Base-by-base conservation (phyloP, 2,329 filamentous ascomycete species). In the Aureobasidium sp. region DNA sequence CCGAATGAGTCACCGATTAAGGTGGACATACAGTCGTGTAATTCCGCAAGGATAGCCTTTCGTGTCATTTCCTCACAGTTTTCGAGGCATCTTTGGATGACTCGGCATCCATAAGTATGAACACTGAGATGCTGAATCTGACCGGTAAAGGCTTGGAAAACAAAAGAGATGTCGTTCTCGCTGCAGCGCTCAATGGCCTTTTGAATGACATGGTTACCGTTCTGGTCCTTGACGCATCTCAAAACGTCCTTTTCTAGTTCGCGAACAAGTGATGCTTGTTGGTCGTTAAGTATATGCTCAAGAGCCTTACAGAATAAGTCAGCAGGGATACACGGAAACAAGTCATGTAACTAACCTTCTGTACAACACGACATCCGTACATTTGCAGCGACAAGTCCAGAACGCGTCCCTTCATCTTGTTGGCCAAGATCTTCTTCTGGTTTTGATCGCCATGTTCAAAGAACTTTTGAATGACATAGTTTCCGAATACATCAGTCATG, bases 401-500 rank as follows among this genome's bases (percentile, higher is more conserved):
- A 13, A 97, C 86, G 70, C 92, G 89, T 7, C 89, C 89, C 72
- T 88, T 90, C 91, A 97, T 97, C 73, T 89, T 86, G 65, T 86
- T 85, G 0, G 91, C 91, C 45, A 99, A 76, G 2, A 89, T 82
- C 74, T 88, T 91, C 78, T 99, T 99, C 77, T 99, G 94, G 0
- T 87, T 83, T 74, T 96, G 92, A 67, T 91, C 95, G 42, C 94
- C 93, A 72, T 97, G 91, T 72, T 97, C 93, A 65, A 97, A 97
- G 71, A 97, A 87, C 73, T 97, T 97, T 71, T 99, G 94, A 42
- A 97, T 92, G 39, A 99, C 94, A 71, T 97, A 99, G 74, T 99
- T 99, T 59, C 94, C 94, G 71, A 97, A 99, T 0, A 97, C 88
- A 72, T 97, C 94, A 49, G 88, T 93, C 91, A 96, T 97, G 52